Base-by-base conservation (phyloP, 1,139 yeast genomes). In the Debaryomycetaceae sp. region DNA sequence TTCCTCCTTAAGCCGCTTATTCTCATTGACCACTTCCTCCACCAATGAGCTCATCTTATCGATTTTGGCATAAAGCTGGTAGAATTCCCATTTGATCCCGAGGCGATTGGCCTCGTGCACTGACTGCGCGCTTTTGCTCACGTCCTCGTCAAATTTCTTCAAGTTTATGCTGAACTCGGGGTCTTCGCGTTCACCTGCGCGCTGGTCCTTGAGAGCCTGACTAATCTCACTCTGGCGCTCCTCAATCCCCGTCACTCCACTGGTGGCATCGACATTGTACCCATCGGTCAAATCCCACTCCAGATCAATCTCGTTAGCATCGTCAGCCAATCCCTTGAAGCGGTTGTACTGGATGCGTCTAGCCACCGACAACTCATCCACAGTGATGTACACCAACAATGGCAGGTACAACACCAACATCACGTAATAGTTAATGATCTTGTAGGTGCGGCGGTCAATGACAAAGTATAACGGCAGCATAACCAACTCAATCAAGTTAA, bases 251-350 rank as follows among this genome's bases (percentile, higher is more conserved):
- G 51, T 65, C 57, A 57, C 71, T 7, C 65, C 68, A 23, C 46
- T 34, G 7, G 58, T 65, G 18, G 40, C 42, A 14, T 52, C 61
- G 20, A 51, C 63, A 30, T 69, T 72, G 46, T 68, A 85, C 0
- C 95, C 95, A 52, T 85, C 95, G 7, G 82, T 72, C 44, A 85
- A 62, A 43, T 82, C 85, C 94, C 95, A 85, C 48, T 82, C 89
- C 12, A 80, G 71, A 45, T 86, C 86, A 22, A 63, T 49, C 46
- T 83, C 93, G 51, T 84, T 84, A 16, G 89, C 86, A 55, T 86
- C 96, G 51, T 85, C 95, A 0, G 83, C 62, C 13, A 75, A 55
- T 2, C 81, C 78, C 43, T 70, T 71, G 42, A 67, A 61, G 39
- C 95, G 67, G 53, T 86, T 86, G 54, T 83, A 85, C 33, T 66